Percentiles rank a stretch among this genome's conserved stretches.
These are phyloP conservation scores for Ogataea kodamae DNA, from an alignment of 805 yeast genomes.

Conservation along the genomic window DNA sequence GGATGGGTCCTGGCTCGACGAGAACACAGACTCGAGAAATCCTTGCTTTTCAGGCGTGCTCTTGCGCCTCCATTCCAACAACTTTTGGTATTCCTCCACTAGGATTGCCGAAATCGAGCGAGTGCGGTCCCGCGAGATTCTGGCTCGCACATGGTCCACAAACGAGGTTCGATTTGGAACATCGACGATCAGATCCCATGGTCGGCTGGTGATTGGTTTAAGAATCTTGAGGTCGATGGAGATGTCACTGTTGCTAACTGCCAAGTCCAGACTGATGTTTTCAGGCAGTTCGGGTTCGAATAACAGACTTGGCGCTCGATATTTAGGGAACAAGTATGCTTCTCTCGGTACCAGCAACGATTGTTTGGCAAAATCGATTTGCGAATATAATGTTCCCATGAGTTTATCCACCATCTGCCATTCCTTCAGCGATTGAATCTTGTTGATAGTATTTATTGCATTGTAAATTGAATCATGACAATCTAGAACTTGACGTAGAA, in stretches of 20 bases:
- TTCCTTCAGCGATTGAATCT: conserved; percentile 26
- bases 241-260: conserved; percentile 58
- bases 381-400: conserved; percentile 29
- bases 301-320: conserved; percentile 35
- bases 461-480: conserved; percentile 37
- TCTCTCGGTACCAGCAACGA: conserved; percentile 52
- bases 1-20: conserved; percentile 27
- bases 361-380: conserved; percentile 33
- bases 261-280: conserved; percentile 52
- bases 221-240: conserved; percentile 56
- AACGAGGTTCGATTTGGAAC: conserved; percentile 43
- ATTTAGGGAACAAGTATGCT: conserved; percentile 53
- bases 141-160: conserved; percentile 55
- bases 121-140: conserved; percentile 44
- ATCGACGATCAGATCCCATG: conserved; percentile 58
- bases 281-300: conserved; percentile 49
- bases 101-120: conserved; percentile 39
- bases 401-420: conserved; percentile 25
- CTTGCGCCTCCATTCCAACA: conserved; percentile 25
- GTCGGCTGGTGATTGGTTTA: conserved; percentile 47
- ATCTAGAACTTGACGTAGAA: conserved; percentile 41
- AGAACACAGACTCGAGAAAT: conserved; percentile 26
- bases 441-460: conserved; percentile 42
- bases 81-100: conserved; percentile 37
- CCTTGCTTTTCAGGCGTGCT: conserved; percentile 7